phyloP scores from a whole-genome alignment of 345 rosid genomes.

The Theobroma cacao region DNA sequence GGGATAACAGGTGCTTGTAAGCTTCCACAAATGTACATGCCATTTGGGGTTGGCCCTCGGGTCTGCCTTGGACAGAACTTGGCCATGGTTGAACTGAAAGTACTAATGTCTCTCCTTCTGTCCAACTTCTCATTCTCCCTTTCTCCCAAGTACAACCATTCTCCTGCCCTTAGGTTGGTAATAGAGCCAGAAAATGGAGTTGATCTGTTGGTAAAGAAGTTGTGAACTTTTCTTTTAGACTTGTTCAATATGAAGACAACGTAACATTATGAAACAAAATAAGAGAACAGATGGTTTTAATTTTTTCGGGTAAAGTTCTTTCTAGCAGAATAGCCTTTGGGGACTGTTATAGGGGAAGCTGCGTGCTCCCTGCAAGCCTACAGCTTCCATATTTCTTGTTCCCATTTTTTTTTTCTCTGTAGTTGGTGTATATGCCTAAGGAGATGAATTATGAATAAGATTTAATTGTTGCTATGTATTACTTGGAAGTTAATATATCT shows the following conservation, averaged over 20 bases:
- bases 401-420: not conserved
- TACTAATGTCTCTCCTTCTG: slow-evolving; percentile 25
- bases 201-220: slow-evolving; percentile 28
- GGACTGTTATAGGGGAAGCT: not conserved
- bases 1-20: slow-evolving; percentile 40
- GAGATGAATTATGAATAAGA: not conserved
- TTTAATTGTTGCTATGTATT: not conserved
- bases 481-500: not conserved
- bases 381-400: too few species aligned
- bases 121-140: slow-evolving; percentile 38
- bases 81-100: slow-evolving; percentile 48
- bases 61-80: slow-evolving; percentile 49
- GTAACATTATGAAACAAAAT: not conserved
- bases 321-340: not conserved
- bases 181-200: slow-evolving; percentile 43
- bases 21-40: slow-evolving; percentile 38
- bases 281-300: not conserved
- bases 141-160: slow-evolving; percentile 33
- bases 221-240: slow-evolving; percentile 7
- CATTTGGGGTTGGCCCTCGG: slow-evolving; percentile 49
- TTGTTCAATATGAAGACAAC: not conserved
- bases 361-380: too few species aligned
- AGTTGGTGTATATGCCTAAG: not conserved
- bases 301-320: not conserved
- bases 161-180: slow-evolving; percentile 35